These are phyloP conservation scores for Sphaerulina vaccinii DNA, from an alignment of 2,329 filamentous ascomycete genomes.

Conservation along the genomic window DNA sequence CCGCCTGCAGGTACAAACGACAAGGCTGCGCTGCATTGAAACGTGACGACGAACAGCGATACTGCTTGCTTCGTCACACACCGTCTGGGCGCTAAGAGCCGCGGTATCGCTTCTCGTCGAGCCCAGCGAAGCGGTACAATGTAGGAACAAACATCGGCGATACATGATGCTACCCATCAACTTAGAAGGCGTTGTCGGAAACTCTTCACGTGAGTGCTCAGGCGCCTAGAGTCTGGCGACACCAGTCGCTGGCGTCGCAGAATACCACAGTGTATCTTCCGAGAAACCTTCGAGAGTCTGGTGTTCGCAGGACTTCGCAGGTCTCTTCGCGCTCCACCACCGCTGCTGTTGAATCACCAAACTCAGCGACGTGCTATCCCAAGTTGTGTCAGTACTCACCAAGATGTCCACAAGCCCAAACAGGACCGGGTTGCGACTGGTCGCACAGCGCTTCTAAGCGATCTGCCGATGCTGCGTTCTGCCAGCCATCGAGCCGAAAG, in stretches of 20 bases:
- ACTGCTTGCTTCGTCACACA: slow-evolving; percentile 10
- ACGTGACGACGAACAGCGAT: slow-evolving; percentile 11
- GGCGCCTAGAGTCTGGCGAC: too few relatives aligned
- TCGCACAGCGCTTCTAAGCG: slow-evolving; percentile 12
- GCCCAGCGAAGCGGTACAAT: slow-evolving; percentile 4
- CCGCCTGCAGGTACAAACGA: slow-evolving; percentile 16
- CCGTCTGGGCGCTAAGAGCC: not conserved
- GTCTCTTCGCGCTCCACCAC: slow-evolving; percentile 6
- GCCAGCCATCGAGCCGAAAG: slow-evolving; percentile 16
- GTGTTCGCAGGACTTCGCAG: not conserved
- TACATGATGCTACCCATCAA: not conserved
- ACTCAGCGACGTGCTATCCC: slow-evolving; percentile 4
- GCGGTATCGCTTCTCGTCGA: not conserved
- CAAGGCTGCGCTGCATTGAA: slow-evolving; percentile 6
- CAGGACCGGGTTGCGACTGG: not conserved
- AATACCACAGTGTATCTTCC: too few relatives aligned
- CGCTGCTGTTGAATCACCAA: slow-evolving; percentile 7
- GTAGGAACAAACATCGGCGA: slow-evolving; percentile 7
- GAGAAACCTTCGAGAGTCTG: too few relatives aligned
- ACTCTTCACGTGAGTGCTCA: slow-evolving; percentile 2
- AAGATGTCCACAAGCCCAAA: slow-evolving; percentile 1
- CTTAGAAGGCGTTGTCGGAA: not conserved
- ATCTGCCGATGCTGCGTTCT: slow-evolving; percentile 14
- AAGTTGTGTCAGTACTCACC: slow-evolving; percentile 8
- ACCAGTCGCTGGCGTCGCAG: too few relatives aligned